Evolutionary conservation across 495 filamentous ascomycete genomes (phyloP).

Genomic region (Geoglossum glabrum): DNA sequence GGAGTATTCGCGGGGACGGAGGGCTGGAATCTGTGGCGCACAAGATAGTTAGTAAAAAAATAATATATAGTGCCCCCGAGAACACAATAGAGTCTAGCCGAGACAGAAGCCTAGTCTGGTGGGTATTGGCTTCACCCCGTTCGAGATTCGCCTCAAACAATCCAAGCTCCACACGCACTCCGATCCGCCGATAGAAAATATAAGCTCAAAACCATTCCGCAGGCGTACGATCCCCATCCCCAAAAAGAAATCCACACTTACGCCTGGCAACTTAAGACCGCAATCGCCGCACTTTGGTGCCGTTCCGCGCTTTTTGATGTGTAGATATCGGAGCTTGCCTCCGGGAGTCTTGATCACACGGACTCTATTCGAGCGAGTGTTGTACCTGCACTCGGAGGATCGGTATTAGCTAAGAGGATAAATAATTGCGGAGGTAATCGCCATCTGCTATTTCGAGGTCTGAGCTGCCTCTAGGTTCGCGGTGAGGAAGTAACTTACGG

Average conservation of each 20-base stretch:
- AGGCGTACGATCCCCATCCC: neutral
- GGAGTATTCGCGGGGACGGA: slow-evolving; percentile 92
- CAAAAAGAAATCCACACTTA: slow-evolving; percentile 31
- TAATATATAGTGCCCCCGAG: too few relatives aligned
- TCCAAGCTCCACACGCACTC: too few relatives aligned
- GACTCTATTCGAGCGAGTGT: slow-evolving; percentile 92
- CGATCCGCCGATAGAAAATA: neutral
- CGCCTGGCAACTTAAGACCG: slow-evolving; percentile 81
- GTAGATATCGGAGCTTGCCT: slow-evolving; percentile 79
- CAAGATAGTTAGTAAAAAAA: neutral
- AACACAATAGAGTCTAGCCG: too few relatives aligned
- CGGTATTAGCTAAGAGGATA: neutral
- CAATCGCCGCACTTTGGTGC: slow-evolving; percentile 98
- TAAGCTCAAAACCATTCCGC: neutral
- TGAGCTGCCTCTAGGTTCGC: neutral
- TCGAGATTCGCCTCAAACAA: too few relatives aligned
- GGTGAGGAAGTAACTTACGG: slow-evolving; percentile 41
- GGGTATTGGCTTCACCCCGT: too few relatives aligned
- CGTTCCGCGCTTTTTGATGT: slow-evolving; percentile 96
- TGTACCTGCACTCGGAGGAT: slow-evolving; percentile 40
- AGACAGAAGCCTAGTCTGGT: too few relatives aligned
- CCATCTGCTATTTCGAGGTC: neutral
- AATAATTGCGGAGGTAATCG: too few relatives aligned
- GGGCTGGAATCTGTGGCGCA: slow-evolving; percentile 62
- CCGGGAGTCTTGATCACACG: slow-evolving; percentile 92